Percentiles rank a stretch among this genome's conserved stretches.
Evolutionary conservation across 2,329 filamentous ascomycete species (phyloP).

Genomic region (Penicillium italicum): DNA sequence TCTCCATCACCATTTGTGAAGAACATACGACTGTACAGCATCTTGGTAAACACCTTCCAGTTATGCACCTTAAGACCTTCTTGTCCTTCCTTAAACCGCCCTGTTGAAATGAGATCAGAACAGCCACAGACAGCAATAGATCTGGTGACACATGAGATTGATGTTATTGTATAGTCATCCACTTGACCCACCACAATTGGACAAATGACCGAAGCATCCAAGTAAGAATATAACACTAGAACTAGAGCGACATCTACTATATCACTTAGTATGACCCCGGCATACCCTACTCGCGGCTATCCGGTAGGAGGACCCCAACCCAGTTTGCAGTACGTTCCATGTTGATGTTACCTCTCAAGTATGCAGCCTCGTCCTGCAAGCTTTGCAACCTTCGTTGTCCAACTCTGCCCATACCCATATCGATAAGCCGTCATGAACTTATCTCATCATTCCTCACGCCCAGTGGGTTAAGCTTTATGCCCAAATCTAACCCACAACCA

Average conservation of each 20-base stretch:
- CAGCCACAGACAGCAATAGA: no score
- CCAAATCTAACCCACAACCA: neutral
- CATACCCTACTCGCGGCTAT: neutral
- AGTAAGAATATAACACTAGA: rapidly evolving
- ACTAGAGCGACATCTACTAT: neutral
- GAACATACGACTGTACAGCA: no score
- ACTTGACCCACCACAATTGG: no score
- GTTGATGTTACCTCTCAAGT: neutral
- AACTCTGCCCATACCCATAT: no score
- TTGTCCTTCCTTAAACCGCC: no score
- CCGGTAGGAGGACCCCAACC: neutral
- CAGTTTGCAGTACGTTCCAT: neutral
- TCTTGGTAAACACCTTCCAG: no score
- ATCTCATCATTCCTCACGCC: neutral
- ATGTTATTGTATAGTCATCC: no score
- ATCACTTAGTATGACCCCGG: no score
- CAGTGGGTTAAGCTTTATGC: neutral
- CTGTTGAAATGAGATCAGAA: no score
- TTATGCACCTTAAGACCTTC: no score
- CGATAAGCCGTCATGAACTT: neutral
- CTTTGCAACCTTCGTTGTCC: neutral
- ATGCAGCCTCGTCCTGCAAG: neutral
- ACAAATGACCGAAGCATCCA: rapidly evolving
- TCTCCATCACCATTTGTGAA: no score
- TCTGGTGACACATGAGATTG: no score